phyloP scores from a whole-genome alignment of 2,329 filamentous ascomycete genomes.

The Cercospora berteroae region DNA sequence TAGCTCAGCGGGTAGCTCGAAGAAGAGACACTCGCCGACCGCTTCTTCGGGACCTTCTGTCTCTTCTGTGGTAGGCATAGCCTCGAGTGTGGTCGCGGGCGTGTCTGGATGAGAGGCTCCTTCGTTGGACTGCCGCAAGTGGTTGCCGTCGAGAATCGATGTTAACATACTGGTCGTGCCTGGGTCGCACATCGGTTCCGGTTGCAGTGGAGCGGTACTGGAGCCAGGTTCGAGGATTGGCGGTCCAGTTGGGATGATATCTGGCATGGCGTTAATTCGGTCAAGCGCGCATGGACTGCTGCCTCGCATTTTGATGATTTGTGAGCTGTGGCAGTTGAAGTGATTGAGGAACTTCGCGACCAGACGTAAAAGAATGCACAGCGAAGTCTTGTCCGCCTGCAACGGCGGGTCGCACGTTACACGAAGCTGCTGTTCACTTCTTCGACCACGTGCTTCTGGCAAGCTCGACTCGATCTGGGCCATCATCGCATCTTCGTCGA shows the following conservation, averaged over 20 bases:
- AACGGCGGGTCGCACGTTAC: background rate
- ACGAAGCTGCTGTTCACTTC: background rate
- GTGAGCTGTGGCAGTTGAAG: background rate
- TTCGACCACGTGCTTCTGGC: background rate
- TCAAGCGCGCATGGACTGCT: background rate
- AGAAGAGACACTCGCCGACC: background rate
- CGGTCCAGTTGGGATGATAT: background rate
- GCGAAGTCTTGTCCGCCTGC: background rate
- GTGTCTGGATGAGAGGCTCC: background rate
- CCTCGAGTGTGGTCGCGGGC: background rate
- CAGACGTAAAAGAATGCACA: background rate
- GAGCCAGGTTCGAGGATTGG: background rate
- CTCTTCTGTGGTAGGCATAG: background rate
- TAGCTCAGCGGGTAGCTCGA: constrained; percentile 11
- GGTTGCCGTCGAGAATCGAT: background rate
- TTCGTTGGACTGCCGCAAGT: background rate
- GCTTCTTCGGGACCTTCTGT: background rate
- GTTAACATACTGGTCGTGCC: background rate
- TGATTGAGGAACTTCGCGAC: background rate
- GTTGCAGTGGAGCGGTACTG: background rate
- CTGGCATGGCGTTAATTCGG: background rate
- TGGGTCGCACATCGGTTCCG: background rate
- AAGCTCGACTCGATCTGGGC: background rate
- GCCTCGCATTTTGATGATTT: background rate
- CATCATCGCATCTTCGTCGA: background rate